A percentile compares a stretch with the other conserved stretches of the same genome.
These are phyloP conservation scores for Phytophthora europaea DNA, from an alignment of 352 stramenopile genomes.

Conservation along the genomic window DNA sequence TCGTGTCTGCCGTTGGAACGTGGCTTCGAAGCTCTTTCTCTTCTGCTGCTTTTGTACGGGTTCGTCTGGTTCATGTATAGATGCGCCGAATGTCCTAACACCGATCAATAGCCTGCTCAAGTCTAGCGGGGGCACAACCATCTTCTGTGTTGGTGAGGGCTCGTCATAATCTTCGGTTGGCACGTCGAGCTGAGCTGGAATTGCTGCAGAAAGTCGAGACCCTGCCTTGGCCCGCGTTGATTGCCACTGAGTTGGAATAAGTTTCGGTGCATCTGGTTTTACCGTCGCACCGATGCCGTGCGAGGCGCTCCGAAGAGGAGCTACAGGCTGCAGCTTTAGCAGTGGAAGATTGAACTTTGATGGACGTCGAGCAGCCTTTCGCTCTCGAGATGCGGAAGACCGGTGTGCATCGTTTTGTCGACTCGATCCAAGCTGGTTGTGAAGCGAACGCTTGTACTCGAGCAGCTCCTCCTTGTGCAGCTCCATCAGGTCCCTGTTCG, in stretches of 20 bases:
- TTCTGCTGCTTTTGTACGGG: conserved; percentile 41
- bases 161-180: conserved; percentile 8
- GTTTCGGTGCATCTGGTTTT: conserved; percentile 25
- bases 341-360: conserved; percentile 37
- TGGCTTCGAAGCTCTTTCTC: conserved; percentile 54
- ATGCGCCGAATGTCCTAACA: conserved; percentile 7
- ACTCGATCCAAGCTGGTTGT: conserved; percentile 21
- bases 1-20: conserved; percentile 60
- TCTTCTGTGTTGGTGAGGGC: conserved; percentile 15
- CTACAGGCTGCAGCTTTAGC: conserved; percentile 30
- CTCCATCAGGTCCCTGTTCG: conserved; percentile 69
- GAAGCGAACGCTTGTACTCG: conserved; percentile 55
- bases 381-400: conserved; percentile 15
- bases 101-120: conserved; percentile 28
- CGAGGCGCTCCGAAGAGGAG: conserved; percentile 20
- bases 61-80: conserved; percentile 23
- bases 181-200: conserved; percentile 9
- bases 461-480: conserved; percentile 80
- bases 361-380: conserved; percentile 15
- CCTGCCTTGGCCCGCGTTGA: conserved; percentile 58
- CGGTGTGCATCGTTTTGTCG: conserved; percentile 6
- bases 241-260: conserved; percentile 62
- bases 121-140: conserved; percentile 38
- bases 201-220: conserved; percentile 12
- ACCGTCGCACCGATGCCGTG: conserved; percentile 7